Conservation (phyloP, 768 basidiomycete genomes). For the Erythrobasidium yunnanense region DNA sequence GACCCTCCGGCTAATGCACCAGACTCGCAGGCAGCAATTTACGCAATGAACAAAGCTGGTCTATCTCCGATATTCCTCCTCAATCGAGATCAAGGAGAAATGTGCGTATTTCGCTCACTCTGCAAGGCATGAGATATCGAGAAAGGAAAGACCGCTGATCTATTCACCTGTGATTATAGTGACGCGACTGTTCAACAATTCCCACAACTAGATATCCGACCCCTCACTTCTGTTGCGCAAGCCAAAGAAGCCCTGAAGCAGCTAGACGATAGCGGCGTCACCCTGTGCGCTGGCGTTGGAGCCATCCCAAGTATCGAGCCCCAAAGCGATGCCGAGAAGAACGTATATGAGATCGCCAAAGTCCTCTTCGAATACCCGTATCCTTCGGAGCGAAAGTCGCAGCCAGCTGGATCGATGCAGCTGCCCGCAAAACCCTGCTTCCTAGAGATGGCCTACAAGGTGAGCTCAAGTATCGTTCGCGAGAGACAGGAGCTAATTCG, state of each 20-base stretch:
- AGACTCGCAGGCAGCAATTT: slow-evolving; percentile 8
- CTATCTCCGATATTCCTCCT: slow-evolving; percentile 27
- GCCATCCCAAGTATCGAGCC: slow-evolving; percentile 29
- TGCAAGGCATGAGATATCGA: too few relatives aligned
- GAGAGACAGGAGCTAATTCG: too few relatives aligned
- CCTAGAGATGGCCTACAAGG: slow-evolving; percentile 30
- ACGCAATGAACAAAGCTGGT: slow-evolving; percentile 12
- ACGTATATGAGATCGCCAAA: slow-evolving; percentile 27
- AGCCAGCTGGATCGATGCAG: too few relatives aligned
- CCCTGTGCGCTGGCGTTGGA: slow-evolving; percentile 14
- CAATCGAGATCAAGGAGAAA: slow-evolving; percentile 25
- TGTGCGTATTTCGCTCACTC: too few relatives aligned
- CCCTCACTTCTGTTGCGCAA: neutral
- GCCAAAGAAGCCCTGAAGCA: neutral
- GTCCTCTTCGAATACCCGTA: slow-evolving; percentile 1
- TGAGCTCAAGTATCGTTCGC: too few relatives aligned
- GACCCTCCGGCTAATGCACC: neutral
- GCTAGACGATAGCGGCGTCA: neutral
- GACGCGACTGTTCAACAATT: neutral
- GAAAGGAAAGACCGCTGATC: too few relatives aligned
- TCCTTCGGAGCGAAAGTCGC: too few relatives aligned
- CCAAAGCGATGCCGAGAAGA: slow-evolving; percentile 23
- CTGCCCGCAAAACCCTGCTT: neutral
- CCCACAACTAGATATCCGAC: neutral
- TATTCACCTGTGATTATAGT: neutral